Evolutionary conservation across 768 basidiomycete species (phyloP).

Genomic region (Strobilomyces echinocephalus): DNA sequence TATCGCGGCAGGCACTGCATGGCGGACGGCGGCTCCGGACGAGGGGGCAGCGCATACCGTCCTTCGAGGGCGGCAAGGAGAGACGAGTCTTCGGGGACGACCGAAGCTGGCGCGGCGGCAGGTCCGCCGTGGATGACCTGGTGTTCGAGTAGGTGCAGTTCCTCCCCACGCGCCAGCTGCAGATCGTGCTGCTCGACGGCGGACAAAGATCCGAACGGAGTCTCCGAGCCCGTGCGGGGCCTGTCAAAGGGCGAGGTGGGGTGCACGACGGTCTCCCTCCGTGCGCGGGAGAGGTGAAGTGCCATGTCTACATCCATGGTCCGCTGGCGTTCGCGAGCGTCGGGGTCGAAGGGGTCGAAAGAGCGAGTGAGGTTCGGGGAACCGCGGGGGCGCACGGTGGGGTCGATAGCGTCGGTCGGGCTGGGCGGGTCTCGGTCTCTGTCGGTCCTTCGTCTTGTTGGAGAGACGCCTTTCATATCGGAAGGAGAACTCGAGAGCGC

Average conservation of each 20-base stretch:
- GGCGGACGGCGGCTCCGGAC: slow-evolving; percentile 23
- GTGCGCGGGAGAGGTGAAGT: slow-evolving; percentile 68
- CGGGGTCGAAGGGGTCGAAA: slow-evolving; percentile 65
- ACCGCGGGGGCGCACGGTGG: slow-evolving; percentile 40
- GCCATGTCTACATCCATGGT: slow-evolving; percentile 96
- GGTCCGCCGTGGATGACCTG: slow-evolving; percentile 6
- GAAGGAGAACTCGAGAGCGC: slow-evolving; percentile 39
- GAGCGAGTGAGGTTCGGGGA: slow-evolving; percentile 63
- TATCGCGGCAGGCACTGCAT: slow-evolving; percentile 62
- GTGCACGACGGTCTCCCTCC: slow-evolving; percentile 52
- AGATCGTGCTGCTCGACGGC: slow-evolving; percentile 47
- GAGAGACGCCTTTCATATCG: slow-evolving; percentile 38
- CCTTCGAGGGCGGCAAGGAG: slow-evolving; percentile 33
- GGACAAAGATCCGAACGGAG: slow-evolving; percentile 40
- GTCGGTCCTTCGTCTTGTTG: slow-evolving; percentile 34
- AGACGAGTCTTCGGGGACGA: slow-evolving; percentile 43
- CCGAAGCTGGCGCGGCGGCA: neutral
- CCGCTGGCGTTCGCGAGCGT: slow-evolving; percentile 80
- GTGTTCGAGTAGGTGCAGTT: slow-evolving; percentile 12
- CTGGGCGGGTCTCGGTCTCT: slow-evolving; percentile 31
- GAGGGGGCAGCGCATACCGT: slow-evolving; percentile 24
- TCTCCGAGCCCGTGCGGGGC: slow-evolving; percentile 30
- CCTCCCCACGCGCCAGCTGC: slow-evolving; percentile 36
- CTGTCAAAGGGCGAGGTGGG: slow-evolving; percentile 33
- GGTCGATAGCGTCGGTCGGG: slow-evolving; percentile 39